Evolutionary conservation across 2,329 filamentous ascomycete species (phyloP), one percentile per base, ranked within the genome.

Genomic region (Penicillium psychrosexuale): DNA sequence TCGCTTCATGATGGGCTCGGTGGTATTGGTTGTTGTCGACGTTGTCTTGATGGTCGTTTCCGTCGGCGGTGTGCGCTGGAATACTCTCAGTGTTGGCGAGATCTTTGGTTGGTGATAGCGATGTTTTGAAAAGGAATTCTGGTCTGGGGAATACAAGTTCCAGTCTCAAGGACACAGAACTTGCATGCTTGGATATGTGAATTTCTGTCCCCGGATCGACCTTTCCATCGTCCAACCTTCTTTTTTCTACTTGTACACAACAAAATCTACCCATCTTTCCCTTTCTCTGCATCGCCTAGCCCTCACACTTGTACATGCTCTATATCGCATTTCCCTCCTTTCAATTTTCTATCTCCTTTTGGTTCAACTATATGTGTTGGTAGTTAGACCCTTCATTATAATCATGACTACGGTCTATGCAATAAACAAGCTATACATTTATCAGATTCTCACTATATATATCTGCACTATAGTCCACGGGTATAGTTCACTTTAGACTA

Each of bases 1-100:
- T 44, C 79, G 93, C 28, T 99, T 93, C 76, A 90, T 99, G 88
- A 82, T 90, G 70, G 91, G 88, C 0, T 87, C 85, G 0, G 75
- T 82, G 3, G 82, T 88, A 47, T 71, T 97, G 55, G 67, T 93
- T 15, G 80, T 92, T 27, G 86, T 96, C 9, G 93, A 97, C 68
- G 61, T 95, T 4, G 81, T 94, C 2, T 82, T 83, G 1, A 81
- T 94, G 8, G 59, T 86, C 13, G 80, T 96, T 15, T 84, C 86
- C n/a, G 71, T 97, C 53, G 76, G 84, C 28, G 91, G 90, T 0
- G 82, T 91, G 51, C 80, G 92, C 66, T 86, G 83, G 68, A 95
- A 91, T 70, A 87, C 86, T 2, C 70, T 90, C 58, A 90, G 91
- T 62, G 84, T 97, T 11, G 85, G 85, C 7, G 91, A 96, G 66